These are phyloP conservation scores for Wallacemonas sp. DNA, from an alignment of 208 protist species.

Conservation along the genomic window DNA sequence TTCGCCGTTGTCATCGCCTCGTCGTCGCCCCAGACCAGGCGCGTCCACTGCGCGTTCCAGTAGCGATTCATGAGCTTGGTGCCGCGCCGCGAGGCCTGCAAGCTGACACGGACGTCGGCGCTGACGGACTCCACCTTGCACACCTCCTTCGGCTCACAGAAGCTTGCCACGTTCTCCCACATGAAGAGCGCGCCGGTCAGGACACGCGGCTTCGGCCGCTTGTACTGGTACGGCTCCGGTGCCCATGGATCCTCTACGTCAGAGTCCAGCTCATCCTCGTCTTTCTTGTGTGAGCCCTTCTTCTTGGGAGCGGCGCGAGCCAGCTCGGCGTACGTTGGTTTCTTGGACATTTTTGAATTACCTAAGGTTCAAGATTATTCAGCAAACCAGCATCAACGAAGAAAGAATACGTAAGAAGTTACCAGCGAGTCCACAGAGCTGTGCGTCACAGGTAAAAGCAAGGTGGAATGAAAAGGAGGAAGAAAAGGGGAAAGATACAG, in stretches of 20 bases:
- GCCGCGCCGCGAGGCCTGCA: conserved; percentile 44
- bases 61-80: conserved; percentile 75
- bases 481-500: conserved; percentile 10
- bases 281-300: conserved; percentile 8
- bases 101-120: conserved; percentile 36
- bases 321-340: conserved; percentile 8
- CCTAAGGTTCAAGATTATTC: conserved; percentile 3
- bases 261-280: not conserved
- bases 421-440: no score
- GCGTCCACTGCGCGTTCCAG: conserved; percentile 78
- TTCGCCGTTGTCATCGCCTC: conserved; percentile 36
- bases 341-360: conserved; percentile 8
- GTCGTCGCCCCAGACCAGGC: conserved; percentile 66
- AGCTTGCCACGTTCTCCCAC: conserved; percentile 74
- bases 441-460: conserved; percentile 5
- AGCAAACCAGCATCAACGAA: no score
- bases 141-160: conserved; percentile 52
- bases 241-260: conserved; percentile 9
- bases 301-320: conserved; percentile 12
- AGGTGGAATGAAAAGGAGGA: conserved; percentile 6
- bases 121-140: conserved; percentile 51
- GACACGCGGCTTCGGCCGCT: conserved; percentile 37
- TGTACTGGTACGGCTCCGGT: conserved; percentile 27
- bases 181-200: conserved; percentile 52
- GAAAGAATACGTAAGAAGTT: no score